Base-by-base conservation (phyloP, 2,329 filamentous ascomycete genomes). In the Penicillium occitanis region DNA sequence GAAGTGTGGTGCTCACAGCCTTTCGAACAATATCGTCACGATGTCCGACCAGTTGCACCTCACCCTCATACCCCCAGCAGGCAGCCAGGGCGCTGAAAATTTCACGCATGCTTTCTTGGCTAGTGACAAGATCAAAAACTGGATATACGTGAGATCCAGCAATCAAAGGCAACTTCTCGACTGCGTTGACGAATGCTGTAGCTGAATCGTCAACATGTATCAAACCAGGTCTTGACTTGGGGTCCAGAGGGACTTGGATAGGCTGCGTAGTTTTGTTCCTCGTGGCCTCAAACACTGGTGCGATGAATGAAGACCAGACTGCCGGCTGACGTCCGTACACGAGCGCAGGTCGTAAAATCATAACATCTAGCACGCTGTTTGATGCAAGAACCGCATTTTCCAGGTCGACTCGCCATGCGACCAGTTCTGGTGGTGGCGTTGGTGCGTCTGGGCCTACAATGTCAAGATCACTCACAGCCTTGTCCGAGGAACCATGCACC, bases 141-240 rank as follows among this genome's bases (percentile, higher is more conserved):
- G 78, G 78, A 68, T 76, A 78, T 8, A 73, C 68, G 11, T 73
- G 72, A 2, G 71, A 40, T 50, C 37, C 67, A 51, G 44, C 75
- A 69, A 63, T 73, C 19, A n/a, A 77, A 68, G 64, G 75, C 73
- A 67, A 30, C 28, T 65, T 67, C 22, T 79, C 77, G 59, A 80
- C 69, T 0, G 74, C 74, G 1, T 68, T 69, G 60, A 74, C 70
- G 14, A 77, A 71, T 0, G 71, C 78, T n/a, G 71, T 64, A 0
- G 75, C 79, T 1, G 73, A 71, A 69, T 81, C 78, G 60, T 80
- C 77, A 11, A 81, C 75, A 64, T 80, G 78, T n/a, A 79, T 67
- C 6, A 78, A 62, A 7, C 72, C 71, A 8, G 73, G 66, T 11
- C 70, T 67, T 37, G 69, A 69, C 13, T 68, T 59, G 3, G 66